A percentile compares a stretch with the other conserved stretches of the same genome.
These are phyloP conservation scores for Aspergillus homomorphus DNA, from an alignment of 495 filamentous ascomycete species.

Conservation along the genomic window DNA sequence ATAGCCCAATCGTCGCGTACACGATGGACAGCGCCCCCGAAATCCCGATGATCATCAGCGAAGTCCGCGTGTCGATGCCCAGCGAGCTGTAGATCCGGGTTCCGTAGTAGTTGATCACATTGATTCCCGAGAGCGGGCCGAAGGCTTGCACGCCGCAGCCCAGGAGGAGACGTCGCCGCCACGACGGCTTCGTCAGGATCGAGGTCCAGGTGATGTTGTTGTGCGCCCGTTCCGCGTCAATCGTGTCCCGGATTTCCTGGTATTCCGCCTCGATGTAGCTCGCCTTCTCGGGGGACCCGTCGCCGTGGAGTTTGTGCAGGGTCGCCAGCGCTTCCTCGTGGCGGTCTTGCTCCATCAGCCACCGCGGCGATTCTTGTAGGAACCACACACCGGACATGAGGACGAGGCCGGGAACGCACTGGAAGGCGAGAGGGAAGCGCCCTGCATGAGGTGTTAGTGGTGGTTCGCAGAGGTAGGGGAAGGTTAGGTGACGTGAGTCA, in stretches of 20 bases:
- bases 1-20: constrained; percentile 22
- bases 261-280: constrained; percentile 24
- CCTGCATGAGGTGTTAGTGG: constrained; percentile 10
- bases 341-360: constrained; percentile 62
- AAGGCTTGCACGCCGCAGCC: constrained; percentile 53
- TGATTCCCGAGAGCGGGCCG: constrained; percentile 51
- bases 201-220: constrained; percentile 36
- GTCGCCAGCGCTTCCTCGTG: constrained; percentile 53
- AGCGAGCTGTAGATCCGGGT: constrained; percentile 50
- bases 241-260: constrained; percentile 27
- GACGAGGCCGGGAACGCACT: constrained; percentile 44
- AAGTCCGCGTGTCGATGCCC: constrained; percentile 44
- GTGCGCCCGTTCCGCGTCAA: constrained; percentile 16
- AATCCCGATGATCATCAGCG: constrained; percentile 50
- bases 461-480: too few relatives aligned
- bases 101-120: constrained; percentile 52
- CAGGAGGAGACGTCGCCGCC: constrained; percentile 48
- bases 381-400: constrained; percentile 52
- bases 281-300: constrained; percentile 11
- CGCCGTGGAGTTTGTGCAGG: constrained; percentile 16
- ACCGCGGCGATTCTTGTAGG: constrained; percentile 56
- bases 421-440: constrained; percentile 53
- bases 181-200: constrained; percentile 45
- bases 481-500: constrained; percentile 9
- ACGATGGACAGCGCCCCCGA: constrained; percentile 39